phyloP scores from a whole-genome alignment of 768 basidiomycete genomes.

The Podaxis mareebaensis region DNA sequence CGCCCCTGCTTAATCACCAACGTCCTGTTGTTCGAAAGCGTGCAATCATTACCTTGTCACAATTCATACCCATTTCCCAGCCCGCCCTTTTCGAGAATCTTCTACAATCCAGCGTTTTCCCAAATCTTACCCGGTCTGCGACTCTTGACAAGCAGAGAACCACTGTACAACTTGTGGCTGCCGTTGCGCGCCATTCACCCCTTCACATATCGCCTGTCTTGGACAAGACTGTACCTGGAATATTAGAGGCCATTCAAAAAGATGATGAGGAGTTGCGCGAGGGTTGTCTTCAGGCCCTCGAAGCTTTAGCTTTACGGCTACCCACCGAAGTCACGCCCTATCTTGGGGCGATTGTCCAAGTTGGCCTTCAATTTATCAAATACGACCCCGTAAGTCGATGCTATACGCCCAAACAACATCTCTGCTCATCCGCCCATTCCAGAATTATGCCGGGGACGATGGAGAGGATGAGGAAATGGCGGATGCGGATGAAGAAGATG shows the following conservation, averaged over 20 bases:
- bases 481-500: slow-evolving; percentile 76
- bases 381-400: slow-evolving; percentile 79
- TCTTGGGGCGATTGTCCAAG: slow-evolving; percentile 64
- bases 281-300: slow-evolving; percentile 83
- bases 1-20: slow-evolving; percentile 69
- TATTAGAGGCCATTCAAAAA: slow-evolving; percentile 65
- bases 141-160: slow-evolving; percentile 73
- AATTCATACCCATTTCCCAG: slow-evolving; percentile 76
- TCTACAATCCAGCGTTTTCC: slow-evolving; percentile 57
- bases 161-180: slow-evolving; percentile 76
- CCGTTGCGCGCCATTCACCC: slow-evolving; percentile 75
- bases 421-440: background rate
- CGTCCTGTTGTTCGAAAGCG: slow-evolving; percentile 92
- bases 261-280: slow-evolving; percentile 88
- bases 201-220: slow-evolving; percentile 63
- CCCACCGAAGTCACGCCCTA: slow-evolving; percentile 81
- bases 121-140: slow-evolving; percentile 53
- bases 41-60: slow-evolving; percentile 82
- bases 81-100: slow-evolving; percentile 62
- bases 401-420: background rate
- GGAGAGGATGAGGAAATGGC: slow-evolving; percentile 57
- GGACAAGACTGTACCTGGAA: slow-evolving; percentile 63
- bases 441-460: slow-evolving; percentile 56
- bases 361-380: slow-evolving; percentile 79
- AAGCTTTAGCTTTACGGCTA: slow-evolving; percentile 80